Base-by-base conservation (phyloP, 1,139 yeast genomes). In the Hansenula lynferdii region DNA sequence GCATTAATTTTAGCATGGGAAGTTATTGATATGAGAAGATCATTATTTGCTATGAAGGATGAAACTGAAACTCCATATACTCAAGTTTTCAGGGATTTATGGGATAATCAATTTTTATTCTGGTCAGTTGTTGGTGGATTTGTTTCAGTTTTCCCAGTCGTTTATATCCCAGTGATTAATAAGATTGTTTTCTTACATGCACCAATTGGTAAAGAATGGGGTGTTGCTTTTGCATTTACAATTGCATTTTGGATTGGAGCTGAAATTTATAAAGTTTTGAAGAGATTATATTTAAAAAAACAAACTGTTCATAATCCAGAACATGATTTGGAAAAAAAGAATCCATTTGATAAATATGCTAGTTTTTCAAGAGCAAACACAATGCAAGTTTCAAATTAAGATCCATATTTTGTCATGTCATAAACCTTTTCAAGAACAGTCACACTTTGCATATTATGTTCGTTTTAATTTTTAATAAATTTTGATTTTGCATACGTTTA, bases 1-100 rank as follows among this genome's bases (percentile, higher is more conserved):
- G 84, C 95, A 5, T 72, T 89, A 45, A 62, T 89, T 22, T 68
- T 86, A 41, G 96, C 96, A 2, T 87, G 95, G 95, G 96, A 87
- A 62, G 89, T 90, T 54, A 72, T 86, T 42, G 94, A 86, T 57
- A 70, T 83, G 61, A 68, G 80, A 43, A 70, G 81, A 49, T 85
- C 96, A 1, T 69, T 87, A 48, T 85, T 87, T 61, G 65, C 69
- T 38, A 82, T 85, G 89, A 74, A 81, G 47, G 86, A 85, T 30
- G 86, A 79, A 32, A 65, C 82, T 6, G 78, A 74, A 37, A 68
- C 71, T 26, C 75, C 81, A 16, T 75, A 75, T 67, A 77, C 76
- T 49, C 80, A 75, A 56, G 74, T 77, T 40, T 64, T 69, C 51
- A 67, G 60, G 43, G 92, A 83, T 57, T 63, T 86, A 36, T 85